Evolutionary conservation across 345 rosid genomes (phyloP).

Genomic region (Eucalyptus decipiens): DNA sequence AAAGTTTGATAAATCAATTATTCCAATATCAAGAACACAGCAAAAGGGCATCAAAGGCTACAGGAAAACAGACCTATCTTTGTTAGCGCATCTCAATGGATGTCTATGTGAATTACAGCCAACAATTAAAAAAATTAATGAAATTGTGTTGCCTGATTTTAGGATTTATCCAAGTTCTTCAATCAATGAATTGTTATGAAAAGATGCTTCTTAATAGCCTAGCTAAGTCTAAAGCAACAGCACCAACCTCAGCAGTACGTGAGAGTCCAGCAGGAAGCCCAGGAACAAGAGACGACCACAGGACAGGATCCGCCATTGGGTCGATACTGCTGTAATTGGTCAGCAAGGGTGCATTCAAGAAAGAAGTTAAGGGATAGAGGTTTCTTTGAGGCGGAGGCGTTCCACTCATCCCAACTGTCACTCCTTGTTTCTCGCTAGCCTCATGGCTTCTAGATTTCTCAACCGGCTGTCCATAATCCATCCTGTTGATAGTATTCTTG

Average conservation of each 20-base stretch:
- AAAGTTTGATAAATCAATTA: background rate
- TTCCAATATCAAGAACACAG: background rate
- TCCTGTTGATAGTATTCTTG: slow-evolving; percentile 54
- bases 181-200: background rate
- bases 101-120: background rate
- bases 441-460: slow-evolving; percentile 56
- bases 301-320: slow-evolving; percentile 68
- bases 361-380: slow-evolving; percentile 63
- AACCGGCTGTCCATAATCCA: slow-evolving; percentile 67
- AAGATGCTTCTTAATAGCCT: background rate
- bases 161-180: background rate
- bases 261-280: slow-evolving; percentile 60
- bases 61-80: background rate
- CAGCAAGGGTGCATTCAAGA: slow-evolving; percentile 75
- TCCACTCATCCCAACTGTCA: slow-evolving; percentile 45
- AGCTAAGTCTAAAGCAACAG: background rate
- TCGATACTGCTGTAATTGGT: slow-evolving; percentile 70
- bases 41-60: background rate
- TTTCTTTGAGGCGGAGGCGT: slow-evolving; percentile 73
- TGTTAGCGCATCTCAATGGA: background rate
- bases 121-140: background rate
- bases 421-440: slow-evolving; percentile 36
- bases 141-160: background rate
- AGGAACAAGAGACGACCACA: slow-evolving; percentile 72
- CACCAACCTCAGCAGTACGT: slow-evolving; percentile 59